These are phyloP conservation scores for Claviceps sp. DNA, from an alignment of 2,329 filamentous ascomycete genomes.

Conservation along the genomic window DNA sequence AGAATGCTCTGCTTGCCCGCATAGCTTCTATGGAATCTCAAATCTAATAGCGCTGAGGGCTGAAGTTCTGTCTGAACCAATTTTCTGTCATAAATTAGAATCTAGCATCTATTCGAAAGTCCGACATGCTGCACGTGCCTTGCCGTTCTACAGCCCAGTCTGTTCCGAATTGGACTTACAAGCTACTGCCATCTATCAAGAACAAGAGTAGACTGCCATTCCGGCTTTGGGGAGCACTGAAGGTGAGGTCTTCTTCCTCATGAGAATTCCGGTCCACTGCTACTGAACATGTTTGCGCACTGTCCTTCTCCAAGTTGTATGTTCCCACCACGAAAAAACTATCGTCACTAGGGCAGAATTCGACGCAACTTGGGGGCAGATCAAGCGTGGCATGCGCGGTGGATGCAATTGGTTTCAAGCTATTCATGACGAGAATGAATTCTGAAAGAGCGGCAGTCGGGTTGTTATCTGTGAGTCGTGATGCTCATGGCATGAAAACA, in stretches of 20 bases:
- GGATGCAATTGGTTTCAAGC: slow-evolving; percentile 21
- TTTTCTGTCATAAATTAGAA: slow-evolving; percentile 3
- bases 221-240: slow-evolving; percentile 42
- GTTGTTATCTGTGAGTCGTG: background rate
- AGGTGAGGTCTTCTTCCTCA: slow-evolving; percentile 4
- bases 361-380: slow-evolving; percentile 64
- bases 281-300: slow-evolving; percentile 11
- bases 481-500: too few species aligned
- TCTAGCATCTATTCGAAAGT: background rate
- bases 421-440: slow-evolving; percentile 10
- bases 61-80: slow-evolving; percentile 44
- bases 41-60: slow-evolving; percentile 66
- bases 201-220: slow-evolving; percentile 64
- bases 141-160: background rate
- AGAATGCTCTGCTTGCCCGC: slow-evolving; percentile 37
- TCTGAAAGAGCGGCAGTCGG: too few species aligned
- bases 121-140: background rate
- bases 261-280: slow-evolving; percentile 8
- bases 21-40: slow-evolving; percentile 56
- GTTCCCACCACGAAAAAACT: slow-evolving; percentile 69
- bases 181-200: slow-evolving; percentile 31
- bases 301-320: slow-evolving; percentile 55
- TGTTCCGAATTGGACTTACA: slow-evolving; percentile 36
- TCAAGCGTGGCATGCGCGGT: slow-evolving; percentile 41
- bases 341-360: slow-evolving; percentile 51